Conservation (phyloP, 140 eudicot species). For the Oenanthe javanica region DNA sequence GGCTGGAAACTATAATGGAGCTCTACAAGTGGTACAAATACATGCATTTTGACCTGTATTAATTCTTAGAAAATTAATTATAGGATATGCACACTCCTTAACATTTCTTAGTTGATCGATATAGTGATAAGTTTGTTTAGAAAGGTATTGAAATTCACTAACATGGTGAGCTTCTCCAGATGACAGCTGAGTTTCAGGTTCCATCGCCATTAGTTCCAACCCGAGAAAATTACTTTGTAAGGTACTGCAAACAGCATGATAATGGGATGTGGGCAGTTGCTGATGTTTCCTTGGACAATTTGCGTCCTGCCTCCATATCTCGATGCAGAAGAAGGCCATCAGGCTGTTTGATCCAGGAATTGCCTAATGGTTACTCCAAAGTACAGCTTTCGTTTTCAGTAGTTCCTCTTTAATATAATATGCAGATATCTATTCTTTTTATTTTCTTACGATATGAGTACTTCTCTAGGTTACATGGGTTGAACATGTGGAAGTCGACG, state of each 20-base stretch:
- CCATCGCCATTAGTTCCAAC: conserved; percentile 97
- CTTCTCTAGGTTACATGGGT: conserved; percentile 77
- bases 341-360: conserved; percentile 89
- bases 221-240: conserved; percentile 76
- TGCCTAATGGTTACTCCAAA: conserved; percentile 92
- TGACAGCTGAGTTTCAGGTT: conserved; percentile 92
- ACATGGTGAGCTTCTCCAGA: conserved; percentile 26
- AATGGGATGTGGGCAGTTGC: conserved; percentile 90
- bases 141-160: neutral
- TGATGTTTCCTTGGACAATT: conserved; percentile 80
- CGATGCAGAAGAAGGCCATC: conserved; percentile 88
- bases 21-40: conserved; percentile 79
- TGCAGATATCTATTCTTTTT: too few relatives aligned
- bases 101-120: neutral
- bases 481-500: conserved; percentile 87
- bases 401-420: neutral
- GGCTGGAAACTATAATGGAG: conserved; percentile 93
- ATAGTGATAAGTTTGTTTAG: neutral
- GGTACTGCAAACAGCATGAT: conserved; percentile 76
- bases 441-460: neutral
- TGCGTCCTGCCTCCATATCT: conserved; percentile 45
- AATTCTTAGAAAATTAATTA: neutral
- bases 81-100: neutral
- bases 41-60: too few relatives aligned
- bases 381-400: conserved; percentile 22